These are phyloP conservation scores for Straminergon stramineum DNA, from an alignment of 225 moss, liverwort and hornwort species.

Conservation along the genomic window DNA sequence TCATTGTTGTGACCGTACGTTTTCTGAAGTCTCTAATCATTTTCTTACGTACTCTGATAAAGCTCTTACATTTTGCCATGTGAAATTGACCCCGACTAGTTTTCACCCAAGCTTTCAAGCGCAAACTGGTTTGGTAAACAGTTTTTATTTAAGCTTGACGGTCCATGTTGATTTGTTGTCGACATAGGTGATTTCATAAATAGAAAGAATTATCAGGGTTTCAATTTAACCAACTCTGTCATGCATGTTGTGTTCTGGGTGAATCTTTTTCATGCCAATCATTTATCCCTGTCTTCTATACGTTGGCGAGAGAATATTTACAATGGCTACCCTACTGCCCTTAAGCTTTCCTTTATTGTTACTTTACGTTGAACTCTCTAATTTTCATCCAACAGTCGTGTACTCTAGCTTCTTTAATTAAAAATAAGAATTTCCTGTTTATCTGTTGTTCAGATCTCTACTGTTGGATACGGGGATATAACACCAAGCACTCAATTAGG, in stretches of 20 bases:
- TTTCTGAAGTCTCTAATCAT: background rate
- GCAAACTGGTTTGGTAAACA: background rate
- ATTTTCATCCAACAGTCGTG: background rate
- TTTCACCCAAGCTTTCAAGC: background rate
- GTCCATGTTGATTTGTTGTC: background rate
- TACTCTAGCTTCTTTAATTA: background rate
- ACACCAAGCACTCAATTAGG: constrained; percentile 55
- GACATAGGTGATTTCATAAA: background rate
- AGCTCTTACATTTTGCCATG: background rate
- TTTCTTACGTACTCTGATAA: background rate
- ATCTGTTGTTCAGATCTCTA: constrained; percentile 47
- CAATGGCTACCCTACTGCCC: background rate
- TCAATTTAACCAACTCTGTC: background rate
- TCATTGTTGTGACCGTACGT: constrained; percentile 67
- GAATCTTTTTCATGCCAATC: background rate
- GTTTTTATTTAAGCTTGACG: background rate
- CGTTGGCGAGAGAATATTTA: background rate
- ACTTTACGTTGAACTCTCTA: background rate
- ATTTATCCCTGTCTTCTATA: background rate
- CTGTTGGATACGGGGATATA: constrained; percentile 90
- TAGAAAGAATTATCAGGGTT: background rate
- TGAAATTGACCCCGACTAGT: background rate
- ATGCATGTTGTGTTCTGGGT: background rate
- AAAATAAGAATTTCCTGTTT: background rate
- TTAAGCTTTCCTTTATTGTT: background rate